phyloP scores from a whole-genome alignment of 2,329 filamentous ascomycete species.

The Aspergillus spinulosporus region DNA sequence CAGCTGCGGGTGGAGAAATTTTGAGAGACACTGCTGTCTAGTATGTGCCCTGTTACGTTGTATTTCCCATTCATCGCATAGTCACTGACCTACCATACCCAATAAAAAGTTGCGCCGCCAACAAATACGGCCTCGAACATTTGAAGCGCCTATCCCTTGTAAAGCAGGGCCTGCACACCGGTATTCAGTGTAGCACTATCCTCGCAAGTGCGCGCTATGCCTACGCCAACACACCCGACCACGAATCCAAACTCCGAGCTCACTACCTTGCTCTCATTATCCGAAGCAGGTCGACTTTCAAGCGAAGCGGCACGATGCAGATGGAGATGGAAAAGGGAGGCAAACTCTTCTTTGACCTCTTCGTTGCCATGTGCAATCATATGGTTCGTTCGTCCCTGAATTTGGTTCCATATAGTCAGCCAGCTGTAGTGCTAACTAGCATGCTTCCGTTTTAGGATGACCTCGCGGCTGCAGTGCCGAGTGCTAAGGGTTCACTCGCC shows the following conservation, averaged over 20 bases:
- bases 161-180: slow-evolving; percentile 85
- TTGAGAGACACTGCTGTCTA: slow-evolving; percentile 90
- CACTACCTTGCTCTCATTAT: slow-evolving; percentile 94
- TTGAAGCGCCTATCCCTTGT: slow-evolving; percentile 80
- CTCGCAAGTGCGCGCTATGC: slow-evolving; percentile 84
- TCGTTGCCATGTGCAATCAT: slow-evolving; percentile 89
- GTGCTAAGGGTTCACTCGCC: background rate
- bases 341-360: slow-evolving; percentile 88
- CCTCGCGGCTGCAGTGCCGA: slow-evolving; percentile 1
- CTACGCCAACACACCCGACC: slow-evolving; percentile 84
- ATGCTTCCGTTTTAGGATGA: slow-evolving; percentile 15
- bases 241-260: slow-evolving; percentile 83
- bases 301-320: slow-evolving; percentile 93
- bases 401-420: background rate
- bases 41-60: slow-evolving; percentile 37
- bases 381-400: slow-evolving; percentile 59
- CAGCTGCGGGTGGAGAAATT: slow-evolving; percentile 64
- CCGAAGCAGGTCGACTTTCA: slow-evolving; percentile 81
- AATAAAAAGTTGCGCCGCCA: slow-evolving; percentile 67
- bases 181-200: slow-evolving; percentile 82
- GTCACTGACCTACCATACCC: background rate
- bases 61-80: background rate
- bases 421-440: background rate
- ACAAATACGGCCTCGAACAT: slow-evolving; percentile 79
- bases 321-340: slow-evolving; percentile 88